Conservation (phyloP, 768 basidiomycete genomes). For the Lanmaoa pseudosensibilis region DNA sequence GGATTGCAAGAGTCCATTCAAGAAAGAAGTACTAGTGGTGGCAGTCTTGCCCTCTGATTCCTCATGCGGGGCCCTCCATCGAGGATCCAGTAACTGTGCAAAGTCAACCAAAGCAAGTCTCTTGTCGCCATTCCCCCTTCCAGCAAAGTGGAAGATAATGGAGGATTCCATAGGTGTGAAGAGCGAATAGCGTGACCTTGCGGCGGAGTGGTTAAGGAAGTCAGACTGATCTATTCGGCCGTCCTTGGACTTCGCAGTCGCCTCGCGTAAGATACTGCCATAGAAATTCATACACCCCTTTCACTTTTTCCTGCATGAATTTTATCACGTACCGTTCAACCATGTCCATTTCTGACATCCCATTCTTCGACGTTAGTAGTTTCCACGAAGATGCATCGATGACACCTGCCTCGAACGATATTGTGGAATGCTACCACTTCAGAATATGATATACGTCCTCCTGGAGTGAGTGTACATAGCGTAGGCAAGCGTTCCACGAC, state of each 20-base stretch:
- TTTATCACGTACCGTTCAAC: conserved; percentile 64
- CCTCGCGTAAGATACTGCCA: conserved; percentile 80
- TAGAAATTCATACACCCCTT: conserved; percentile 4
- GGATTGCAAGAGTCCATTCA: conserved; percentile 64
- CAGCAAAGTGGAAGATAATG: conserved; percentile 97
- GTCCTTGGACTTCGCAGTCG: conserved; percentile 86
- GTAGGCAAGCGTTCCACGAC: conserved; percentile 93
- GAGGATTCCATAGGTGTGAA: conserved; percentile 99
- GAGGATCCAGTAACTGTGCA: conserved; percentile 87
- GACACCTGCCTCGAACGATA: conserved; percentile 74
- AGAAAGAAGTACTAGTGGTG: conserved; percentile 40
- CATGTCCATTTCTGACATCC: conserved; percentile 83
- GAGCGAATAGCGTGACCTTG: conserved; percentile 86
- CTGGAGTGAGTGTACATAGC: conserved; percentile 83
- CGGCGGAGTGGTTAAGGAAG: conserved; percentile 86
- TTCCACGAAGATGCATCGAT: background rate
- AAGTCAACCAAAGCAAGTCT: conserved; percentile 88
- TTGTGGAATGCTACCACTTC: conserved; percentile 98
- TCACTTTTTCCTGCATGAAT: background rate
- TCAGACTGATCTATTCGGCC: conserved; percentile 96
- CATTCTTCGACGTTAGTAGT: conserved; percentile 6
- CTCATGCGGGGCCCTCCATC: conserved; percentile 75
- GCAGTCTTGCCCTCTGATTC: conserved; percentile 38
- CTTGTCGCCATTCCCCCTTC: conserved; percentile 67
- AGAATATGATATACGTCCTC: conserved; percentile 90